These are phyloP conservation scores for Apiospora phragmitis DNA, from an alignment of 2,329 filamentous ascomycete species.

Conservation along the genomic window DNA sequence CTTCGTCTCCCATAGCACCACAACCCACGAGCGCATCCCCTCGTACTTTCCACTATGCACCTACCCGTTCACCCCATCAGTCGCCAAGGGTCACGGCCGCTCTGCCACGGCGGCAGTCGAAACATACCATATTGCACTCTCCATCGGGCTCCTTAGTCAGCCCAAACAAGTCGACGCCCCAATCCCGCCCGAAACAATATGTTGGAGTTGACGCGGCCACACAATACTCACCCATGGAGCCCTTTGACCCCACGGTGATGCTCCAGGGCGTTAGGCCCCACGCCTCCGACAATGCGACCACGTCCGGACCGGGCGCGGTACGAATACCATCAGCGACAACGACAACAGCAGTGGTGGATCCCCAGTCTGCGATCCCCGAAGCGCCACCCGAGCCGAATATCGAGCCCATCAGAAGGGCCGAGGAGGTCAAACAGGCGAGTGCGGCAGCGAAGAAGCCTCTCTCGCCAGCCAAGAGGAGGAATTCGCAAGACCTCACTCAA, in stretches of 20 bases:
- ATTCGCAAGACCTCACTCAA: slow-evolving; percentile 39
- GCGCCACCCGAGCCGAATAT: slow-evolving; percentile 25
- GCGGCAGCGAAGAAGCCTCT: slow-evolving; percentile 14
- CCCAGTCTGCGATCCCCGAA: slow-evolving; percentile 6
- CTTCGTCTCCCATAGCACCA: slow-evolving; percentile 54
- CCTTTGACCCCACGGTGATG: slow-evolving; percentile 40
- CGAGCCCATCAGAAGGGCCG: slow-evolving; percentile 19
- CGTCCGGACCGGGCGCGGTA: background rate
- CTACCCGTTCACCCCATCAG: slow-evolving; percentile 43
- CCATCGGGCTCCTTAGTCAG: slow-evolving; percentile 21
- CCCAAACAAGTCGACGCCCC: slow-evolving; percentile 28
- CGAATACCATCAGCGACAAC: slow-evolving; percentile 1
- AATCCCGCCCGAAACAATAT: slow-evolving; percentile 39
- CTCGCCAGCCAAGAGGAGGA: slow-evolving; percentile 45
- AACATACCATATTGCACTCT: slow-evolving; percentile 30
- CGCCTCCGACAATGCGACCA: slow-evolving; percentile 9
- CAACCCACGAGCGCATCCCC: slow-evolving; percentile 55
- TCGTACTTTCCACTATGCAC: slow-evolving; percentile 49
- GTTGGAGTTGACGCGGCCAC: slow-evolving; percentile 49
- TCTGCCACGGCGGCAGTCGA: slow-evolving; percentile 42
- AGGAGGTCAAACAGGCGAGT: background rate
- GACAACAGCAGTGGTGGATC: slow-evolving; percentile 13
- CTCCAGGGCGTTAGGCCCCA: slow-evolving; percentile 24
- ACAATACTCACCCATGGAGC: slow-evolving; percentile 51
- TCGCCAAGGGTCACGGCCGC: slow-evolving; percentile 42